Evolutionary conservation across 768 basidiomycete species (phyloP).

Genomic region (Hysterangium stoloniferum): DNA sequence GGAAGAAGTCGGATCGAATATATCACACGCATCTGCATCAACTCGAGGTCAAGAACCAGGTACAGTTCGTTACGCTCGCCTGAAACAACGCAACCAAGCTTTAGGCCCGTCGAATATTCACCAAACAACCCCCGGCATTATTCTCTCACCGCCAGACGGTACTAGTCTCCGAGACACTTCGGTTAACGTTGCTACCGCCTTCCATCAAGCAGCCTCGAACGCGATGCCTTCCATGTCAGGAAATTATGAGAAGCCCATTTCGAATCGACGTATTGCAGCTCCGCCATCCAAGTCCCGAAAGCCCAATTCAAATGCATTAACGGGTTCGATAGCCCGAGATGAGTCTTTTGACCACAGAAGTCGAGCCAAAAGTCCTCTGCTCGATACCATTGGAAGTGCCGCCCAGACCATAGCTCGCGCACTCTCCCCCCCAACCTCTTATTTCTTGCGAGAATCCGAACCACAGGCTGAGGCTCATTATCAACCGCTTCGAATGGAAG

Average conservation of each 20-base stretch:
- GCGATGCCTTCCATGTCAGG: slow-evolving; percentile 11
- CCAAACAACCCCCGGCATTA: slow-evolving; percentile 22
- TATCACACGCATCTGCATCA: slow-evolving; percentile 1
- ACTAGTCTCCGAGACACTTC: slow-evolving; percentile 76
- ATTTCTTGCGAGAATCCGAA: slow-evolving; percentile 58
- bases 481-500: slow-evolving; percentile 16
- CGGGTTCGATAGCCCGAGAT: slow-evolving; percentile 6
- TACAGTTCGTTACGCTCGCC: slow-evolving; percentile 39
- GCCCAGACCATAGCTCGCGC: slow-evolving; percentile 48
- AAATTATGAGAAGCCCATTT: slow-evolving; percentile 19
- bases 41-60: slow-evolving; percentile 22
- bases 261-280: slow-evolving; percentile 48
- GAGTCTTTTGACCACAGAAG: slow-evolving; percentile 21
- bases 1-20: slow-evolving; percentile 30
- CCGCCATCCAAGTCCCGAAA: slow-evolving; percentile 36
- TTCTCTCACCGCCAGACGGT: slow-evolving; percentile 44
- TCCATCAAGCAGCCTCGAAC: slow-evolving; percentile 55
- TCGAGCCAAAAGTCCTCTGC: slow-evolving; percentile 58
- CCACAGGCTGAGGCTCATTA: slow-evolving; percentile 39
- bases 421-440: slow-evolving; percentile 43
- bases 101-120: slow-evolving; percentile 15
- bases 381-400: slow-evolving; percentile 38
- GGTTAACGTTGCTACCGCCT: slow-evolving; percentile 79
- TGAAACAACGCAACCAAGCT: slow-evolving; percentile 37
- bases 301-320: background rate